Evolutionary conservation across 805 yeast genomes (phyloP).

Genomic region (Kuraishia capsulata): DNA sequence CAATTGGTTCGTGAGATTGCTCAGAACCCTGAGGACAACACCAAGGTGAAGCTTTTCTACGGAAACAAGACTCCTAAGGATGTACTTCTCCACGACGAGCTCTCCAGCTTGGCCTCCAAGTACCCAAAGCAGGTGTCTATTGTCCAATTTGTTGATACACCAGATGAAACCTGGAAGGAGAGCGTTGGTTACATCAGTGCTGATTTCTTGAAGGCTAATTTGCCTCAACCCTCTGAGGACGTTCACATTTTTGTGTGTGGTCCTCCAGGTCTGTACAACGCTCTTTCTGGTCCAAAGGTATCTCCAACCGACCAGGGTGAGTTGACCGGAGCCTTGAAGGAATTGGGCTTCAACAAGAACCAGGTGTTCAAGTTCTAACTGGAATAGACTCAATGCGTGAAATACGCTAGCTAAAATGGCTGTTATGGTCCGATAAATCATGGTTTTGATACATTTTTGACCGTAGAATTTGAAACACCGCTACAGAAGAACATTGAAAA

Average conservation of each 20-base stretch:
- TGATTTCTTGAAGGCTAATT: slow-evolving; percentile 52
- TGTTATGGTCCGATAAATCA: too few relatives aligned
- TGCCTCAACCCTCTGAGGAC: slow-evolving; percentile 57
- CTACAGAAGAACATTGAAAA: too few relatives aligned
- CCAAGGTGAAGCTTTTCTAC: slow-evolving; percentile 75
- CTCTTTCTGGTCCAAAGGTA: slow-evolving; percentile 76
- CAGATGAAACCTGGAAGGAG: slow-evolving; percentile 31
- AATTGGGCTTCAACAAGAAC: slow-evolving; percentile 79
- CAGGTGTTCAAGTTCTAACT: slow-evolving; percentile 82
- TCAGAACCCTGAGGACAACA: slow-evolving; percentile 77
- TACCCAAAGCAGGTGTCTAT: slow-evolving; percentile 74
- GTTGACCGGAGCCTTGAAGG: slow-evolving; percentile 77
- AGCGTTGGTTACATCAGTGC: slow-evolving; percentile 62
- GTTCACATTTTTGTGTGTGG: slow-evolving; percentile 86
- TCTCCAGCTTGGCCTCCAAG: slow-evolving; percentile 58
- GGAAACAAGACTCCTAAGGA: slow-evolving; percentile 76
- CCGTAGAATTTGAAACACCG: too few relatives aligned
- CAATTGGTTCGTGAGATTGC: slow-evolving; percentile 75
- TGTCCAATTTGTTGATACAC: slow-evolving; percentile 70
- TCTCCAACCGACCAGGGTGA: slow-evolving; percentile 95
- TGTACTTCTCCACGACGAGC: slow-evolving; percentile 67
- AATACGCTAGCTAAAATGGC: too few relatives aligned
- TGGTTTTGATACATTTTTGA: too few relatives aligned
- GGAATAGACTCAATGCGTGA: too few relatives aligned
- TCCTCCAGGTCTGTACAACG: slow-evolving; percentile 85